Percentiles rank a stretch among this genome's conserved stretches.
Evolutionary conservation across 192 early-diverging fungal species (phyloP).

Genomic region (Chytriomyces sp.): DNA sequence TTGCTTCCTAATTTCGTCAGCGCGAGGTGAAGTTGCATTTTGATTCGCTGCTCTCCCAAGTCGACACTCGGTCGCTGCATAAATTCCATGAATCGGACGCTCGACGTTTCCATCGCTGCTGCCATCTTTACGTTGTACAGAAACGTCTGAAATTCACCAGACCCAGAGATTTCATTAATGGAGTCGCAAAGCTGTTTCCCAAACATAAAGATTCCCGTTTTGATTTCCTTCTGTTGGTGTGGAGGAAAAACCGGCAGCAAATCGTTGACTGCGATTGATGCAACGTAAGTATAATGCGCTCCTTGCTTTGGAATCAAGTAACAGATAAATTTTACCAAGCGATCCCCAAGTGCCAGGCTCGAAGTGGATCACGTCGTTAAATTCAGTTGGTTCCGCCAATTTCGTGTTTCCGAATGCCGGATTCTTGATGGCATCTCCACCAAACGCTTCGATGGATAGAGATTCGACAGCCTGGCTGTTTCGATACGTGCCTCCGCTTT

Average conservation of each 20-base stretch:
- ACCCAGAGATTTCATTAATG: not conserved
- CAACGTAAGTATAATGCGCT: not conserved
- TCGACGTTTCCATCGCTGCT: constrained; percentile 18
- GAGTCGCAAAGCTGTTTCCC: not conserved
- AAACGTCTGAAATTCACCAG: constrained; percentile 6
- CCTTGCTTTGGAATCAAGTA: not conserved
- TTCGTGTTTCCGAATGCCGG: no score
- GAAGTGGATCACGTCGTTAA: constrained; percentile 4
- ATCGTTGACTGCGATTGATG: constrained; percentile 18
- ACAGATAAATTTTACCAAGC: not conserved
- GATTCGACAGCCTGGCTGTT: no score
- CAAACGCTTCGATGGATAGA: no score
- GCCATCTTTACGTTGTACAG: constrained; percentile 25
- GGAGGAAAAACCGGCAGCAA: constrained; percentile 19
- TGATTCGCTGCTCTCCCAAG: constrained; percentile 6
- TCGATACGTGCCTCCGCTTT: no score
- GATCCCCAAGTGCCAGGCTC: constrained; percentile 24
- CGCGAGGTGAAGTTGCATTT: constrained; percentile 8
- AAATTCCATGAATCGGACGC: constrained; percentile 11
- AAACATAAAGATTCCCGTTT: constrained; percentile 17
- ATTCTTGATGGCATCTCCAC: no score
- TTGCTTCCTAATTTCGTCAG: not conserved
- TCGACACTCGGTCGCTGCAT: not conserved
- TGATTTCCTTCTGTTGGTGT: constrained; percentile 4
- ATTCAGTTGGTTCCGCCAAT: not conserved